These are phyloP conservation scores for Quercus tomentella DNA, from an alignment of 331 rosid species.

Conservation along the genomic window DNA sequence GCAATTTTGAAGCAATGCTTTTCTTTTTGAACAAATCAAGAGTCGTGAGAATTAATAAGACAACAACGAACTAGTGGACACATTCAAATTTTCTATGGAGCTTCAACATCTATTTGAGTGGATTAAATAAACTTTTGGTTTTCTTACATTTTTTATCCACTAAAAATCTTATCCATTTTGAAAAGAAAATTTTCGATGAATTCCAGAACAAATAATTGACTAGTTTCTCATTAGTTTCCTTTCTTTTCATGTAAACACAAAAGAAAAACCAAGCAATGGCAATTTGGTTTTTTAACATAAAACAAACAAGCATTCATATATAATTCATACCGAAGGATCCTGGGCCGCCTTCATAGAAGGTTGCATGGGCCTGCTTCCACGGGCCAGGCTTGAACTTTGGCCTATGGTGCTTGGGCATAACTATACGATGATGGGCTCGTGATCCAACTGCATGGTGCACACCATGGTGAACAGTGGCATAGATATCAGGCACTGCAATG, in stretches of 20 bases:
- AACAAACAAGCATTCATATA: neutral
- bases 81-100: no score
- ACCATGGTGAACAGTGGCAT: conserved; percentile 22
- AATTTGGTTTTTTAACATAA: neutral
- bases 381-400: conserved; percentile 37
- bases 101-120: no score
- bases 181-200: neutral
- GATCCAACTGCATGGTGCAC: neutral
- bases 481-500: conserved; percentile 5
- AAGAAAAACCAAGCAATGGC: neutral
- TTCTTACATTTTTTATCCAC: no score
- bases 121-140: no score
- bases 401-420: neutral
- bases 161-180: no score
- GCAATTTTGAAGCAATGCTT: no score
- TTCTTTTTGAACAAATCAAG: no score
- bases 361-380: conserved; percentile 70
- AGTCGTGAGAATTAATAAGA: no score
- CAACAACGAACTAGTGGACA: no score
- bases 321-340: conserved; percentile 47
- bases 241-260: neutral
- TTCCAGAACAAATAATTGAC: neutral
- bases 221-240: no score
- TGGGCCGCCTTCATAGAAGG: conserved; percentile 68
- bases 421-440: neutral